phyloP scores from a whole-genome alignment of 352 stramenopile species.

The Globisporangium ultimum region DNA sequence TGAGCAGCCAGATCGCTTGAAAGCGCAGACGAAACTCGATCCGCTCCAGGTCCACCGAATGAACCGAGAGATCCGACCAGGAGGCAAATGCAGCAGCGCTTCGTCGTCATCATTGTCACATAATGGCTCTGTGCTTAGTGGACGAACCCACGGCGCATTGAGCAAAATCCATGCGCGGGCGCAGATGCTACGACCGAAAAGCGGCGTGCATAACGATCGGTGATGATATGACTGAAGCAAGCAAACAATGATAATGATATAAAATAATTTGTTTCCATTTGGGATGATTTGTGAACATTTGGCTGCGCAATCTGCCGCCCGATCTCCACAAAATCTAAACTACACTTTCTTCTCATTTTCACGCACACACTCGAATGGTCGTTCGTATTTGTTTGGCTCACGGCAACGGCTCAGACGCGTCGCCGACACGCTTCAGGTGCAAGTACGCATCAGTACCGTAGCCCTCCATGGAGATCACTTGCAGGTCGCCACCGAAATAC shows the following conservation, averaged over 20 bases:
- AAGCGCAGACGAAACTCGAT: constrained; percentile 60
- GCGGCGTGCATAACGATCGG: constrained; percentile 14
- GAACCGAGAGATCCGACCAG: constrained; percentile 17
- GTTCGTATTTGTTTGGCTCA: constrained; percentile 22
- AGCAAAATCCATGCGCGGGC: constrained; percentile 54
- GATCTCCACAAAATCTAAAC: background rate
- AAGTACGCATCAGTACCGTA: constrained; percentile 98
- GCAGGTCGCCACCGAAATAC: constrained; percentile 99
- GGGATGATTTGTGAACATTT: no score
- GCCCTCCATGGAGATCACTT: constrained; percentile 99
- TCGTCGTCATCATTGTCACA: constrained; percentile 8
- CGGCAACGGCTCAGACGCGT: constrained; percentile 85
- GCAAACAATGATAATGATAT: background rate
- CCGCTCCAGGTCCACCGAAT: constrained; percentile 50
- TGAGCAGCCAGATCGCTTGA: constrained; percentile 30
- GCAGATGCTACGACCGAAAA: constrained; percentile 55
- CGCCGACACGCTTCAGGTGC: constrained; percentile 91
- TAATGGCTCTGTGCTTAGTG: constrained; percentile 15
- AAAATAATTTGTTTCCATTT: constrained; percentile 5
- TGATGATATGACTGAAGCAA: background rate
- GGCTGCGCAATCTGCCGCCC: no score
- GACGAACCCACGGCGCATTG: constrained; percentile 11
- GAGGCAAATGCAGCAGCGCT: constrained; percentile 2
- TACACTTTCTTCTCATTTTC: constrained; percentile 5
- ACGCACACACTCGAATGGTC: background rate